A percentile compares a stretch with the other conserved stretches of the same genome.
Conservation (phyloP, 352 stramenopile species). For the Globisporangium rhizosaccharum region DNA sequence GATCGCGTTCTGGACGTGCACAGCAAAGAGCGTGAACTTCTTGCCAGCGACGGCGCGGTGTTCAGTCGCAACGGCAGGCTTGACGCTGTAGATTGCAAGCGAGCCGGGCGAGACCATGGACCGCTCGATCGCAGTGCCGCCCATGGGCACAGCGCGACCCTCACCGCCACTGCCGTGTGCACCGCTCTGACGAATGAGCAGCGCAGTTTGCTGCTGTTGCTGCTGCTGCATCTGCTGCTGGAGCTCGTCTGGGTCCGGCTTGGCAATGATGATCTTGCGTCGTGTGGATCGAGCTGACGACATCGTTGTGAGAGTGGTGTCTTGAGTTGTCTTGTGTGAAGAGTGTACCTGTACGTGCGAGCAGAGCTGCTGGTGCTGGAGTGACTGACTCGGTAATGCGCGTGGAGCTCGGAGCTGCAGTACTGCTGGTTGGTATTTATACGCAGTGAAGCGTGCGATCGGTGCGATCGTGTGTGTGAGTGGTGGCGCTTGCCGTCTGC, state of each 20-base stretch:
- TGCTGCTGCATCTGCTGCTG: constrained; percentile 9
- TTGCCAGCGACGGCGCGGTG: constrained; percentile 18
- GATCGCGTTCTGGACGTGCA: constrained; percentile 71
- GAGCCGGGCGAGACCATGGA: constrained; percentile 57
- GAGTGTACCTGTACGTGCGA: background rate
- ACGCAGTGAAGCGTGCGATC: background rate
- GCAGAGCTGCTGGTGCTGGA: background rate
- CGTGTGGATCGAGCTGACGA: constrained; percentile 12
- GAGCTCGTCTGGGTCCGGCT: constrained; percentile 12
- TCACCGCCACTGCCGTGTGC: constrained; percentile 21
- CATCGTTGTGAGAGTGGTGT: background rate
- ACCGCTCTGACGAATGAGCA: constrained; percentile 32
- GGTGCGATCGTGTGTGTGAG: background rate
- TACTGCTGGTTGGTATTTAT: background rate
- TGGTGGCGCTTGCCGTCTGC: background rate
- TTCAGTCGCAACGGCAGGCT: constrained; percentile 29
- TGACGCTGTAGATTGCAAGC: constrained; percentile 57
- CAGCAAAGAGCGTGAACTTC: constrained; percentile 49
- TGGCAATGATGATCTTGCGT: constrained; percentile 14
- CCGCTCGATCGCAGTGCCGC: constrained; percentile 52
- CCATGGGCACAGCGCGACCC: constrained; percentile 41
- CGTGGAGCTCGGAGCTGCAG: background rate
- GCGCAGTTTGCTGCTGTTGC: constrained; percentile 21
- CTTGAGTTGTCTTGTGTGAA: background rate
- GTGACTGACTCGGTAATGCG: no score